Base-by-base conservation (phyloP, 2,329 filamentous ascomycete species). In the Sclerotinia borealis region DNA sequence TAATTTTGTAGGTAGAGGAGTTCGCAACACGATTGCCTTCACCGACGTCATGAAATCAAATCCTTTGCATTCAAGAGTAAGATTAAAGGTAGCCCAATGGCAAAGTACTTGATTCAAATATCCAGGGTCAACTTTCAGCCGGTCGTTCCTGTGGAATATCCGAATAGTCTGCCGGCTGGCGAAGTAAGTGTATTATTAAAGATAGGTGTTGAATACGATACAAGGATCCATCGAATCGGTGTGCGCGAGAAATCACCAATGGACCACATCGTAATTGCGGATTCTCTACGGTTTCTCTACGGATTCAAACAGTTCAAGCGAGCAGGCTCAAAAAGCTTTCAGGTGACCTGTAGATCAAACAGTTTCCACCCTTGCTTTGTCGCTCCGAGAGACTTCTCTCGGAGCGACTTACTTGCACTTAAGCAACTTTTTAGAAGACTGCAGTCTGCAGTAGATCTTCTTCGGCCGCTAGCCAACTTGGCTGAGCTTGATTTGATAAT, bases 261-360 rank as follows among this genome's bases (percentile, higher is more conserved):
- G 22, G 41, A 22, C 19, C 41, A 31, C 19, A 43, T 56, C 52
- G 52, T 56, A 56, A 56, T 56, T 56, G 52, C 29, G 52, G 39
- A 43, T 56, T 54, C 15, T 27, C 31, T 43, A 22, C 15, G n/a
- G n/a, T n/a, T n/a, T n/a, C n/a, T n/a, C n/a, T n/a, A 39, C 19
- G 25, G 13, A 43, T 41, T 55, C 50, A 27, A 55, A 19, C 13
- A 17, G n/a, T 39, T 54, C 51, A 55, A 55, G 51, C 51, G 51
- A 55, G 37, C 22, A 55, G 17, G 11, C 11, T 29, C 37, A 29
- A 55, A 43, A 43, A 31, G 27, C 13, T 25, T 43, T 56, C 37
- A 43, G 25, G 37, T 56, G 27, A 43, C 25, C 27, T 31, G 27
- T 50, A 50, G 48, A 31, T 56, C 43, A 43, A 22, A 56, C 37